Percentiles rank a stretch among this genome's conserved stretches.
Evolutionary conservation across 106 monocot species (phyloP).

Genomic region (Apostasia shenzhenica): DNA sequence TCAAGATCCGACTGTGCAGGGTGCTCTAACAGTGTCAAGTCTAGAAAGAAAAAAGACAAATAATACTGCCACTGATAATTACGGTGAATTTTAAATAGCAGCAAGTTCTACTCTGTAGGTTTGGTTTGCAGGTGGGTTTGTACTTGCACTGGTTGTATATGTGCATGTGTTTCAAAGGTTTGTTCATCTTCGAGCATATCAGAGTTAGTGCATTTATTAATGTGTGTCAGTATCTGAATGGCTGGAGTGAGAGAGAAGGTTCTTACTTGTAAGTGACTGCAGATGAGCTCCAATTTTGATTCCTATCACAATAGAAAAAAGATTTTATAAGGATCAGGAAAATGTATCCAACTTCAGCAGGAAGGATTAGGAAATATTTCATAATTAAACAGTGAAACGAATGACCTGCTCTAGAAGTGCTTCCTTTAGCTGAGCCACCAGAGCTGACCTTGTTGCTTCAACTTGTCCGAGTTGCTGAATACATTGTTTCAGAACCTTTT

Average conservation of each 20-base stretch:
- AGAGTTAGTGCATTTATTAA: too few relatives aligned
- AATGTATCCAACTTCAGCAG: neutral
- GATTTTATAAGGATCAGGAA: constrained; percentile 3
- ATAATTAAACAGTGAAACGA: neutral
- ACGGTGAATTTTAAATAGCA: too few relatives aligned
- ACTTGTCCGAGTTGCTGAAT: constrained; percentile 70
- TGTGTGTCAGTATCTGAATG: too few relatives aligned
- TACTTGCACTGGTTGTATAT: too few relatives aligned
- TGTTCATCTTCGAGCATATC: too few relatives aligned
- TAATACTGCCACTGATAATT: too few relatives aligned
- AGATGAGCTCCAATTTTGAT: constrained; percentile 58
- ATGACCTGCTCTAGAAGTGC: constrained; percentile 80
- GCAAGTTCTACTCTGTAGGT: too few relatives aligned
- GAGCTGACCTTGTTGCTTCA: constrained; percentile 48
- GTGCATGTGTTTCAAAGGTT: too few relatives aligned
- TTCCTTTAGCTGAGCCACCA: constrained; percentile 66
- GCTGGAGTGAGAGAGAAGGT: neutral
- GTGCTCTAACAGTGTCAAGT: too few relatives aligned
- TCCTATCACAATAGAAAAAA: constrained; percentile 41
- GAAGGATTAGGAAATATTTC: neutral
- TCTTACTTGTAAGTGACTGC: constrained; percentile 76
- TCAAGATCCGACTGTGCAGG: too few relatives aligned
- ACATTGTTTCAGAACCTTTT: constrained; percentile 59
- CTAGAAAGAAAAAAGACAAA: too few relatives aligned
- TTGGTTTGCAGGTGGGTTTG: too few relatives aligned